Evolutionary conservation across 805 yeast species (phyloP).

Genomic region (Candida maltosa): DNA sequence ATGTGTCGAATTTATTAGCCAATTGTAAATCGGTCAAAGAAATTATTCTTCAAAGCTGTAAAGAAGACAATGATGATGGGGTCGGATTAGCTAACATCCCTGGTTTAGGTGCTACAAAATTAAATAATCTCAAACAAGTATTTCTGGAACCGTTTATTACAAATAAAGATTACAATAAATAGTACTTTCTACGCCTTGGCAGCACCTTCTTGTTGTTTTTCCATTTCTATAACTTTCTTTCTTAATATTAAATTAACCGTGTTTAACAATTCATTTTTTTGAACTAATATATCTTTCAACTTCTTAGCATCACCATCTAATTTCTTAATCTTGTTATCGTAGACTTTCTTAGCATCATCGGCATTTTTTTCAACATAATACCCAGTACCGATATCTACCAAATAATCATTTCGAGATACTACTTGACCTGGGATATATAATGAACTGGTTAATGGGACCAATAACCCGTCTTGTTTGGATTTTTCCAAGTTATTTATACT

Average conservation of each 20-base stretch:
- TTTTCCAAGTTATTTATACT: constrained; percentile 59
- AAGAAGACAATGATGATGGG: constrained; percentile 17
- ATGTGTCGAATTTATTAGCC: constrained; percentile 48
- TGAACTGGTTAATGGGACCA: constrained; percentile 87
- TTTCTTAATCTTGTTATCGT: constrained; percentile 69
- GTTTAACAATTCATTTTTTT: constrained; percentile 63
- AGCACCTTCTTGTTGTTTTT: constrained; percentile 28
- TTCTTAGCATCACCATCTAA: constrained; percentile 70
- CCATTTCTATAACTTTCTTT: constrained; percentile 47
- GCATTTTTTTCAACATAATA: constrained; percentile 82
- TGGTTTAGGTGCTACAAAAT: constrained; percentile 49
- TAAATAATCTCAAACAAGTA: constrained; percentile 34
- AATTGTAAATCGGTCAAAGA: constrained; percentile 44
- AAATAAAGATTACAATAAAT: constrained; percentile 31
- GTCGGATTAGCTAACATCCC: constrained; percentile 25
- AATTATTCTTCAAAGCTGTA: constrained; percentile 31
- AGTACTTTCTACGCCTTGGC: too few relatives aligned
- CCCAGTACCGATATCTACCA: constrained; percentile 96
- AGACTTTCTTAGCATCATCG: constrained; percentile 66
- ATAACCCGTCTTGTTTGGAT: constrained; percentile 43
- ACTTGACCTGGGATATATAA: constrained; percentile 85
- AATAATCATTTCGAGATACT: constrained; percentile 59
- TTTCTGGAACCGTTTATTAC: constrained; percentile 51
- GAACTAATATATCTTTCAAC: constrained; percentile 69
- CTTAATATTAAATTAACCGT: constrained; percentile 59